phyloP scores from a whole-genome alignment of 2,329 filamentous ascomycete species.

The Paraphoma chrysanthemicola region DNA sequence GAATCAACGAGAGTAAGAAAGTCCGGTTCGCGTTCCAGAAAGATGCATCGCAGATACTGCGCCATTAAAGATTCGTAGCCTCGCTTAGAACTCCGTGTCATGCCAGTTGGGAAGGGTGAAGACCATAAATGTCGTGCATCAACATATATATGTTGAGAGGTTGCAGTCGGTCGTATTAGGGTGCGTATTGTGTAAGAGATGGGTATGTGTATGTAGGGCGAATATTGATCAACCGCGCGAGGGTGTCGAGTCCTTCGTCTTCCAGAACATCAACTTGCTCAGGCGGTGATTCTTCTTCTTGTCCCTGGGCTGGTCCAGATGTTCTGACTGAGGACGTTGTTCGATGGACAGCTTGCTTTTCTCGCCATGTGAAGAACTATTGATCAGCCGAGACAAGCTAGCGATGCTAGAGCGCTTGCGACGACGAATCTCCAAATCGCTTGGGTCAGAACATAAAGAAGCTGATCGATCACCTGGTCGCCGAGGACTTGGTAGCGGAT shows the following conservation, averaged over 20 bases:
- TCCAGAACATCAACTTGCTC: constrained; percentile 81
- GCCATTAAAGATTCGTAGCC: constrained; percentile 48
- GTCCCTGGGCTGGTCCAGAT: constrained; percentile 67
- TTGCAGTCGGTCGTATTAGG: constrained; percentile 27
- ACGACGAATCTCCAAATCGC: constrained; percentile 59
- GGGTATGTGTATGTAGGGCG: constrained; percentile 8
- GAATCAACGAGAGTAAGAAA: constrained; percentile 38
- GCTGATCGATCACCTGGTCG: constrained; percentile 51
- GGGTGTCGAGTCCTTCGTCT: constrained; percentile 49
- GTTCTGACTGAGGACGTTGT: constrained; percentile 54
- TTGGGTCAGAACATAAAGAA: constrained; percentile 51
- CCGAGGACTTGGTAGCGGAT: constrained; percentile 48
- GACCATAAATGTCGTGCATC: constrained; percentile 46
- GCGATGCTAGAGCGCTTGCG: constrained; percentile 78
- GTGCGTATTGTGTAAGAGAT: constrained; percentile 22
- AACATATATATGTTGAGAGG: constrained; percentile 26
- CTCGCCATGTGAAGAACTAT: constrained; percentile 70
- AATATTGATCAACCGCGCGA: constrained; percentile 16
- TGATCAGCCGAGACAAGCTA: constrained; percentile 78
- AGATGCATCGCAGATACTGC: constrained; percentile 41
- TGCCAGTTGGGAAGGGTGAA: constrained; percentile 39
- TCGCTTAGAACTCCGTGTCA: constrained; percentile 48
- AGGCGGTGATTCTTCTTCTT: constrained; percentile 73
- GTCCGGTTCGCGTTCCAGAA: constrained; percentile 38
- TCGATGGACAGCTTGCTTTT: constrained; percentile 77